A percentile compares a stretch with the other conserved stretches of the same genome.
phyloP scores from a whole-genome alignment of 768 basidiomycete species.

The Terana coerulea region DNA sequence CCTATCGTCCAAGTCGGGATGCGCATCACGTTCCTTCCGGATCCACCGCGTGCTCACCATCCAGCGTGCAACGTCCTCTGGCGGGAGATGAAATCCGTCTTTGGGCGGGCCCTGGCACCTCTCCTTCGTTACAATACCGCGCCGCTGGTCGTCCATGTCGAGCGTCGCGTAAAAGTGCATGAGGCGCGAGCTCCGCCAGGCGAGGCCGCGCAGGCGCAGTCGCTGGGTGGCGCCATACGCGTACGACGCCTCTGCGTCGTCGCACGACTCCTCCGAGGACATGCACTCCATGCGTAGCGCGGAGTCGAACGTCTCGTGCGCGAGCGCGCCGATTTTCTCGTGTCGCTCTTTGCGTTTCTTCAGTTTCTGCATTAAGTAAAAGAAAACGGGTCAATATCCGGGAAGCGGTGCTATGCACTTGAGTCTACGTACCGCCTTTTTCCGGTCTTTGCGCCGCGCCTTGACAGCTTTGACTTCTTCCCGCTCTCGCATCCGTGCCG shows the following conservation, averaged over 20 bases:
- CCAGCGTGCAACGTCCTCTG: conserved; percentile 62
- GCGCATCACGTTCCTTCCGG: conserved; percentile 33
- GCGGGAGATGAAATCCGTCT: conserved; percentile 56
- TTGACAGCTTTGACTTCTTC: conserved; percentile 63
- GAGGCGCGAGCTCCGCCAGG: conserved; percentile 68
- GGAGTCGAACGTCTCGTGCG: conserved; percentile 64
- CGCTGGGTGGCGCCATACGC: conserved; percentile 27
- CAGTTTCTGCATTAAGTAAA: conserved; percentile 52
- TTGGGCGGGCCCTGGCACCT: conserved; percentile 53
- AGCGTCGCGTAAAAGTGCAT: conserved; percentile 56
- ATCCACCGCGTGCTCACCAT: conserved; percentile 75
- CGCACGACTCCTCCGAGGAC: conserved; percentile 76
- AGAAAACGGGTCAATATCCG: conserved; percentile 5
- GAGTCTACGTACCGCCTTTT: conserved; percentile 61
- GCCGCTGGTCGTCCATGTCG: conserved; percentile 43
- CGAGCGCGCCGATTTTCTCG: conserved; percentile 46
- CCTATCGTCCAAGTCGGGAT: conserved; percentile 44
- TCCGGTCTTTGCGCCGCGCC: conserved; percentile 55
- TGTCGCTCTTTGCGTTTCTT: conserved; percentile 59
- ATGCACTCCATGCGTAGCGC: conserved; percentile 74
- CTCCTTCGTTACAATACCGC: conserved; percentile 53
- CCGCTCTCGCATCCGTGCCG: conserved; percentile 41
- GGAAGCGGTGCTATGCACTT: neutral
- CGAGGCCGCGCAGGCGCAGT: conserved; percentile 53
- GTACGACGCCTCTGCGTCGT: conserved; percentile 22